Conservation (phyloP, 2,329 filamentous ascomycete species). For the Fusarium anthophilum region DNA sequence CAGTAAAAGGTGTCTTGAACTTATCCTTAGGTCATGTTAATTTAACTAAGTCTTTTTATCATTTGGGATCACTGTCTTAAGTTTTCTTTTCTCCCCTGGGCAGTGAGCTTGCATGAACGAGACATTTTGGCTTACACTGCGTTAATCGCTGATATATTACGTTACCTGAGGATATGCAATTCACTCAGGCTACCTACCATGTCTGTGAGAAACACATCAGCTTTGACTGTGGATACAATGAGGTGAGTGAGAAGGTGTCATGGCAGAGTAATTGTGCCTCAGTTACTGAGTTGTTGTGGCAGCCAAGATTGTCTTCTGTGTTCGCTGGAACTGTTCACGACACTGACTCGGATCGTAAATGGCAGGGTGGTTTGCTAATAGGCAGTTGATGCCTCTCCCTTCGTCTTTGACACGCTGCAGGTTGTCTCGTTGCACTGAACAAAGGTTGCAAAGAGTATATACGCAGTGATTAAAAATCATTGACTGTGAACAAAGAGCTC, state of each 20-base stretch:
- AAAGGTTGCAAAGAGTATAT: neutral
- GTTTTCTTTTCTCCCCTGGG: neutral
- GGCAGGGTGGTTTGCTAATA: too few species aligned
- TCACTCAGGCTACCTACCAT: neutral
- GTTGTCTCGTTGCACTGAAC: neutral
- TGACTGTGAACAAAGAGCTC: rapidly evolving
- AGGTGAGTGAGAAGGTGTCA: too few species aligned
- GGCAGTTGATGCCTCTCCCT: neutral
- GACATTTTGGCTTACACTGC: neutral
- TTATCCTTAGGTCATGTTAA: too few species aligned
- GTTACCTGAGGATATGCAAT: rapidly evolving
- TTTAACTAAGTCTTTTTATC: too few species aligned
- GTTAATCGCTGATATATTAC: rapidly evolving
- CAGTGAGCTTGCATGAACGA: neutral
- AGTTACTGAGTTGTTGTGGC: rapidly evolving
- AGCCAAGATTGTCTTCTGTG: too few species aligned
- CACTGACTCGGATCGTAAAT: too few species aligned
- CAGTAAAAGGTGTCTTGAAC: too few species aligned
- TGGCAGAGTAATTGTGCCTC: neutral
- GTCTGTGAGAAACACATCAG: neutral
- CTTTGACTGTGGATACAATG: neutral
- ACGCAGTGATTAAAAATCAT: rapidly evolving
- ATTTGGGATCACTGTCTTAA: too few species aligned
- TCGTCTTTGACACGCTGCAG: neutral
- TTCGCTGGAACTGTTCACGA: too few species aligned